Evolutionary conservation across 1,139 yeast species (phyloP).

Genomic region (Geotrichum australiense): DNA sequence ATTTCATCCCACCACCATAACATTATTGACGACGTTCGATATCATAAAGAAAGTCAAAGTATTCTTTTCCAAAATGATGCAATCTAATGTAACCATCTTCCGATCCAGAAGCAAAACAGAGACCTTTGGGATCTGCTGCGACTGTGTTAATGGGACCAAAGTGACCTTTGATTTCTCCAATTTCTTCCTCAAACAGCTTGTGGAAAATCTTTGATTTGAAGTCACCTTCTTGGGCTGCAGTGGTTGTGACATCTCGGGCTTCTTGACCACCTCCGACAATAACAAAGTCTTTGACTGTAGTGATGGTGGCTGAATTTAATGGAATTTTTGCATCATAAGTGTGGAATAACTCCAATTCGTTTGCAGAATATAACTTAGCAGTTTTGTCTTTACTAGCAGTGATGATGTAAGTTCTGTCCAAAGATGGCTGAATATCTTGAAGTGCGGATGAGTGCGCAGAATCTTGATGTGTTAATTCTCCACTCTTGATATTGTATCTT

Average conservation of each 20-base stretch:
- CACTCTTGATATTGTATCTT: conserved; percentile 70
- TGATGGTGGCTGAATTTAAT: conserved; percentile 89
- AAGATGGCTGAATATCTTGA: conserved; percentile 86
- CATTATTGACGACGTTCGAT: conserved; percentile 46
- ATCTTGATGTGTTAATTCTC: conserved; percentile 54
- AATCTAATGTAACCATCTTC: conserved; percentile 97
- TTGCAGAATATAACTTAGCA: conserved; percentile 75
- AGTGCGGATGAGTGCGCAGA: conserved; percentile 67
- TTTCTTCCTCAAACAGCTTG: conserved; percentile 89
- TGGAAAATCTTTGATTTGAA: conserved; percentile 96
- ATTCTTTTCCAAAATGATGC: conserved; percentile 86
- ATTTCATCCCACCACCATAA: neutral
- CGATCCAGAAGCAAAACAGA: conserved; percentile 91
- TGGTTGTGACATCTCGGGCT: conserved; percentile 95
- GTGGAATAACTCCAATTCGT: conserved; percentile 64
- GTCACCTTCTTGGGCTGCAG: conserved; percentile 89
- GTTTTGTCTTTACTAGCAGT: conserved; percentile 91
- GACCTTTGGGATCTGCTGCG: conserved; percentile 92
- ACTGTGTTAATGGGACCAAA: conserved; percentile 96
- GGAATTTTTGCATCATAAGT: conserved; percentile 86
- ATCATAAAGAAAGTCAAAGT: conserved; percentile 87
- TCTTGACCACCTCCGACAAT: conserved; percentile 99
- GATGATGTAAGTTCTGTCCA: conserved; percentile 81
- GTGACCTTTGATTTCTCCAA: conserved; percentile 97
- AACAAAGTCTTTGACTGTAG: conserved; percentile 86